Percentiles rank a stretch among this genome's conserved stretches.
phyloP scores from a whole-genome alignment of 305 asterid species.

The Fraxinus greggii region DNA sequence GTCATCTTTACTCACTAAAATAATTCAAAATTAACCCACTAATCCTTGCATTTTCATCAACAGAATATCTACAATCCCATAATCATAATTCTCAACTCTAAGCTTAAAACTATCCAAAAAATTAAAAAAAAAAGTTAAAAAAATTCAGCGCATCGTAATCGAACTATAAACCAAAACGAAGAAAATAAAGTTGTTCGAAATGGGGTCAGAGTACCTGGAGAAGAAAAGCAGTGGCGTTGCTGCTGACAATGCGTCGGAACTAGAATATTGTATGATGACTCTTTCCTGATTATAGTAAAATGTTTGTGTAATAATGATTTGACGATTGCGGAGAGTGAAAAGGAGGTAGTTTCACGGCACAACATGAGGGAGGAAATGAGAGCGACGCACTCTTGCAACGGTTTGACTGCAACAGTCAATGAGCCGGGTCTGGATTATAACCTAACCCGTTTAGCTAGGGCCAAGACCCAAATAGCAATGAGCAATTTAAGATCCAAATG shows the following conservation, averaged over 20 bases:
- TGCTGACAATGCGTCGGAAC: background rate
- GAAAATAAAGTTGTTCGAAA: background rate
- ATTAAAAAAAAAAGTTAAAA: background rate
- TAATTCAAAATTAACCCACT: background rate
- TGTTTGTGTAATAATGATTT: background rate
- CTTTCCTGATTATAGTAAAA: background rate
- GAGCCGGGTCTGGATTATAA: background rate
- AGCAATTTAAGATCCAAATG: too few relatives aligned
- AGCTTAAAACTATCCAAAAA: background rate
- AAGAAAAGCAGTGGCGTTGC: constrained; percentile 3
- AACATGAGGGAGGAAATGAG: background rate
- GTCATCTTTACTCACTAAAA: background rate
- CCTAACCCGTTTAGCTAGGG: background rate
- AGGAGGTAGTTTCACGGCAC: background rate
- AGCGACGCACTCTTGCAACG: background rate
- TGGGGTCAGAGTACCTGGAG: background rate
- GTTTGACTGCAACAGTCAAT: background rate
- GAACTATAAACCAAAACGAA: background rate
- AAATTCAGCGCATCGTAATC: background rate
- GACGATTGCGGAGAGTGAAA: background rate
- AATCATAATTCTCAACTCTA: background rate
- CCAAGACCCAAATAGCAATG: too few relatives aligned
- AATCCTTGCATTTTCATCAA: background rate
- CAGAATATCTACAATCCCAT: background rate
- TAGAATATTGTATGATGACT: background rate